A percentile compares a stretch with the other conserved stretches of the same genome.
These are phyloP conservation scores for Detonula confervacea DNA, from an alignment of 352 stramenopile genomes.

Conservation along the genomic window DNA sequence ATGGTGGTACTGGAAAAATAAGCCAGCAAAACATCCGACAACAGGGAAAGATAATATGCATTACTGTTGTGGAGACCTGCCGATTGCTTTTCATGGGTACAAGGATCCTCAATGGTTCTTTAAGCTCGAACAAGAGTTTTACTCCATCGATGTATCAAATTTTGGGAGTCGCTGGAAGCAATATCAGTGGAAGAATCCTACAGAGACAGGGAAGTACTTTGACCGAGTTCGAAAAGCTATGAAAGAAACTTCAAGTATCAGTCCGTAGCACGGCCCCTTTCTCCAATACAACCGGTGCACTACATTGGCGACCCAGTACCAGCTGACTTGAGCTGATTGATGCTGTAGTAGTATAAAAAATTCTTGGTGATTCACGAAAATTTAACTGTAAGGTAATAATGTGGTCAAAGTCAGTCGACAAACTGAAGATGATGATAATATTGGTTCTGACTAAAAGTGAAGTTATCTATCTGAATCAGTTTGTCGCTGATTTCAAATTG, in stretches of 20 bases:
- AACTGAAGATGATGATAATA: too few species aligned
- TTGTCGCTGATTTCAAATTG: too few species aligned
- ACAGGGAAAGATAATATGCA: constrained; percentile 38
- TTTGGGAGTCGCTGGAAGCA: constrained; percentile 7
- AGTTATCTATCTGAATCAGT: too few species aligned
- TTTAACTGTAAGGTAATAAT: background rate
- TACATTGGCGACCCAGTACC: too few species aligned
- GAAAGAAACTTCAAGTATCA: too few species aligned
- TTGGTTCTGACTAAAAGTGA: too few species aligned
- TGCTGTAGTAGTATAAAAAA: too few species aligned
- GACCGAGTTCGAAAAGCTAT: constrained; percentile 40
- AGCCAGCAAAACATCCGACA: constrained; percentile 28
- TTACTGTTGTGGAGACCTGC: constrained; percentile 44
- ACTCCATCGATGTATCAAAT: constrained; percentile 5
- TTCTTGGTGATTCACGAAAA: too few species aligned
- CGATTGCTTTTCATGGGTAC: constrained; percentile 50
- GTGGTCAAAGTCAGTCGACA: too few species aligned
- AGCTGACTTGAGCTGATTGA: too few species aligned
- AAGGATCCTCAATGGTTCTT: constrained; percentile 52
- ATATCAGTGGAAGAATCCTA: constrained; percentile 37
- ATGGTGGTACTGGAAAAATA: constrained; percentile 57
- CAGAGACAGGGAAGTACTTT: constrained; percentile 36
- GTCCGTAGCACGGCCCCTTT: too few species aligned
- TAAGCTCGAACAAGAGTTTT: constrained; percentile 43
- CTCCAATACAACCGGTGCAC: too few species aligned